Evolutionary conservation across 2,329 filamentous ascomycete species (phyloP), one percentile per base, ranked within the genome.

Genomic region (Pseudocercospora pini-densiflorae): DNA sequence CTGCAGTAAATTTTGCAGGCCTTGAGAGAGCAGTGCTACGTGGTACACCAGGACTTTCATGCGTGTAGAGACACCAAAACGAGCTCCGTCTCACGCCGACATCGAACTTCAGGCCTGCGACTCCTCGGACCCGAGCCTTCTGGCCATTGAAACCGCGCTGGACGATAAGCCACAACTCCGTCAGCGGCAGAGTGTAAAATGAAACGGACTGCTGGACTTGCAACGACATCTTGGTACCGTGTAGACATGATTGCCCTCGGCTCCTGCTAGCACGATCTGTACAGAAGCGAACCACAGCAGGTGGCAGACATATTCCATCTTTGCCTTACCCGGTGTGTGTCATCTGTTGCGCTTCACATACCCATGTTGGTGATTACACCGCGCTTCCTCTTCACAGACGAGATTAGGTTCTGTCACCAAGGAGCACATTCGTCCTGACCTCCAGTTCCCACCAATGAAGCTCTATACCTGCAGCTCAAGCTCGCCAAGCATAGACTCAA

Each of bases 111-210:
- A n/a, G 40, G 19, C 40, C 53, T 27, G 31, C 23, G 31, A 36
- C 27, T 40, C 29, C 29, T 36, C 57, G 57, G 31, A 33, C 40
- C 57, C 19, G 12, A 24, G 40, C 43, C 61, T 47, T 29, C 31
- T 55, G 16, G 47, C 63, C 31, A 60, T 57, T 54, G 12, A 23
- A 33, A 49, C 31, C 43, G 62, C 47, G 61, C 62, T 64, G 57
- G 62, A 55, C 29, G 10, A 43, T 64, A 45, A 64, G 62, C 62
- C 62, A 64, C 57, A 16, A 45, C 19, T 45, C 19, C 40, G 40
- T 45, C 40, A 45, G 40, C 40, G 40, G 40, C 29, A 31, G 29
- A 31, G 29, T 31, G 29, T 31, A 31, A 45, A 45, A 45, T 45
- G 40, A 16, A 45, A 16, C 14, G 19, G 40, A 45, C 12, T 16